Conservation (phyloP, 2,329 filamentous ascomycete genomes). For the Parafenestella ontariensis region DNA sequence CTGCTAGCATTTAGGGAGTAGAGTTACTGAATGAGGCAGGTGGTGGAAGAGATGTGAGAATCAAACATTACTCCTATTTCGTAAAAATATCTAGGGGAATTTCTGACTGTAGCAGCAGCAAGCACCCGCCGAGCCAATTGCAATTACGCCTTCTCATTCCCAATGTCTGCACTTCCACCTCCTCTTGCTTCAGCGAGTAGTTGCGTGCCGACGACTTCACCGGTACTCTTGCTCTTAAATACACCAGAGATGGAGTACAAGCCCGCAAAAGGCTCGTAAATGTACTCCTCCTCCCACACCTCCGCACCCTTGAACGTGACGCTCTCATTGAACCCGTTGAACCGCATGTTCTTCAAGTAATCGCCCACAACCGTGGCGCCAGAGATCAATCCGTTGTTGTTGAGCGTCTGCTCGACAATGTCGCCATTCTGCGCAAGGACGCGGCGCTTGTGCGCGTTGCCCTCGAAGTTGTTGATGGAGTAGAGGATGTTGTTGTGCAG, state of each 20-base stretch:
- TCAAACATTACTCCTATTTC: neutral
- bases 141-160: slow-evolving; percentile 22
- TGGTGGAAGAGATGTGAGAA: neutral
- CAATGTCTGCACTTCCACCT: slow-evolving; percentile 61
- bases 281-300: slow-evolving; percentile 61
- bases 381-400: slow-evolving; percentile 61
- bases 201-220: slow-evolving; percentile 59
- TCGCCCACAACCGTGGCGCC: slow-evolving; percentile 56
- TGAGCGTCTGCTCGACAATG: slow-evolving; percentile 61
- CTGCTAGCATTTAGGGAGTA: too few relatives aligned
- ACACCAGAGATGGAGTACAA: slow-evolving; percentile 55
- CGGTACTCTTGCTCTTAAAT: slow-evolving; percentile 58
- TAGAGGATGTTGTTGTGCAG: slow-evolving; percentile 66
- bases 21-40: neutral
- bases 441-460: slow-evolving; percentile 62
- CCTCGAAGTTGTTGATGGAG: slow-evolving; percentile 66
- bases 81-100: neutral
- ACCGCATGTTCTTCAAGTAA: slow-evolving; percentile 62
- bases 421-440: slow-evolving; percentile 63
- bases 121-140: too few relatives aligned
- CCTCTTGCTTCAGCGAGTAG: slow-evolving; percentile 61
- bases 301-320: slow-evolving; percentile 52
- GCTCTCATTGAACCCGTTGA: slow-evolving; percentile 58
- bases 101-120: neutral
- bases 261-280: slow-evolving; percentile 60